Base-by-base conservation (phyloP, 345 rosid species). In the Linum trigynum region DNA sequence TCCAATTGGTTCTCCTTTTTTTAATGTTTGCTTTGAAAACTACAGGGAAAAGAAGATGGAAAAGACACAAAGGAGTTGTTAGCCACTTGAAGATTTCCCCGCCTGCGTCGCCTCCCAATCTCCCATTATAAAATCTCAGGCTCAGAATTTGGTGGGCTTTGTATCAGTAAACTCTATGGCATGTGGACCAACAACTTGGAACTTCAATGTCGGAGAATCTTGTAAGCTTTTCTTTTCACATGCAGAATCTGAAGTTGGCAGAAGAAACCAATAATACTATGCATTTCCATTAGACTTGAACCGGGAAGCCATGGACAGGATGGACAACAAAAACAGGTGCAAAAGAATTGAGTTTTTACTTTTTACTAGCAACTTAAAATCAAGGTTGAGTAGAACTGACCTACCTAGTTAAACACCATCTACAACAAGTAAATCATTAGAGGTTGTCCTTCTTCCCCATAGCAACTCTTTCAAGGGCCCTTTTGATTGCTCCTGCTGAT, bases 401-500 rank as follows among this genome's bases (percentile, higher is more conserved):
- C 59, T 67, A 5, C 38, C 57, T 6, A 38, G 14, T 40, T 39
- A 38, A 10, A 23, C 62, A 70, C 39, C 39, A 32, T 48, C 53
- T 48, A 48, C 53, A 23, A 23, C 32, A 48, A 48, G 53, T 48
- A 48, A 12, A 48, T 48, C 53, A 9, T 6, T 48, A 15, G 53
- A 2, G 53, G 53, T 3, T 5, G 53, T 48, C 14, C 14, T 48
- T 48, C 53, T 48, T 48, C 53, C 14, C 53, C 53, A 48, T 9
- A 53, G 82, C 77, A 66, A 90, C 81, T 70, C 81, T 82, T 62
- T 80, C 81, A 64, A 92, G 79, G 38, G 84, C 84, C 72, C 76
- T 83, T 66, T 77, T 77, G 72, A 92, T 83, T 68, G 65, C 72
- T 70, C 77, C 81, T 48, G 71, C 69, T 57, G 94, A 76, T n/a